Evolutionary conservation across 2,329 filamentous ascomycete species (phyloP), one percentile per base, ranked within the genome.

Genomic region (Metarhizium guizhouense): DNA sequence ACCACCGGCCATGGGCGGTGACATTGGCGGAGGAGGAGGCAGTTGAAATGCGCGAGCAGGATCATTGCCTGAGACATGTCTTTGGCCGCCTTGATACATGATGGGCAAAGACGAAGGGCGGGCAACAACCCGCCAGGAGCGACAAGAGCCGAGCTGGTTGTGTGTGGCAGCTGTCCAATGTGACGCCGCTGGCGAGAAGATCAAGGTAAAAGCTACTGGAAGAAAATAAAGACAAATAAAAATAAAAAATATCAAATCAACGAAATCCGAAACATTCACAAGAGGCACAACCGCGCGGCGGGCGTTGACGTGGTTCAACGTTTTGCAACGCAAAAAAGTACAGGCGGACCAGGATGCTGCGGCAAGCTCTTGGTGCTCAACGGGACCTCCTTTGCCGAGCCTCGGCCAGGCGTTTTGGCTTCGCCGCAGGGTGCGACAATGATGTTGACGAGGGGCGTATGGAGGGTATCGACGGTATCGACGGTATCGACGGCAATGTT

Each of bases 31-130:
- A 55, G 80, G 80, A 50, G 79, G 79, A 57, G 79, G 80, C 59
- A 83, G 72, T 63, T 77, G 77, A 64, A 77, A 83, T 50, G 77
- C 68, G 67, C 80, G 76, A 59, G 75, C 70, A 58, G 74, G 72
- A 64, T 83, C 79, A 59, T 66, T 67, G 65, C 68, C 70, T 65
- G 72, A 70, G 61, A 69, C 71, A 71, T 76, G 73, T 67, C 78
- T 72, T 67, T 81, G 79, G 51, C 74, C 70, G 61, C 74, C 74
- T 65, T 76, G 75, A 70, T 82, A 84, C 81, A 84, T 84, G 68
- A 59, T 69, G 65, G 43, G 38, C 38, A 30, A 48, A 5, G 34
- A 36, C 32, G 47, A 51, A n/a, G 38, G 52, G 52, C 49, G 52
- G 49, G 42, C 49, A 50, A 25, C 42, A 34, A 47, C 48, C 52